Percentiles rank a stretch among this genome's conserved stretches.
Conservation (phyloP, 176 grass and related monocot genomes). For the Lolium multiflorum region DNA sequence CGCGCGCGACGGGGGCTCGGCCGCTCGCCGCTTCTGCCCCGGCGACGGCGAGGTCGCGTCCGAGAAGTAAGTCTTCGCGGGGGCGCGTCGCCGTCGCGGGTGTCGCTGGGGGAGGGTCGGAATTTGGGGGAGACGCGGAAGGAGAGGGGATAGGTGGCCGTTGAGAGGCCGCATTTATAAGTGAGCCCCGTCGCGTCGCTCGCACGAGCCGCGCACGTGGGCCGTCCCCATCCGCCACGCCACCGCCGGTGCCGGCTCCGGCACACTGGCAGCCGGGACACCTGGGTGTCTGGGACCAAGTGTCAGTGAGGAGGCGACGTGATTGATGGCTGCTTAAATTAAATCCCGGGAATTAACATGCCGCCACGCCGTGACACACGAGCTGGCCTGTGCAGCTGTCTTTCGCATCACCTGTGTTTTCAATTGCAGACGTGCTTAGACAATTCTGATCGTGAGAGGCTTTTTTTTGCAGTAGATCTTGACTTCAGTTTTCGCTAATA, state of each 20-base stretch:
- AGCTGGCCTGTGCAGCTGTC: background rate
- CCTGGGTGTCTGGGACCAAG: fast-evolving
- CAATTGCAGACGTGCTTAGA: background rate
- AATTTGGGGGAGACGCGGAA: slow-evolving; percentile 5
- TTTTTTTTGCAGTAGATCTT: no score
- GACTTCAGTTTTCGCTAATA: no score
- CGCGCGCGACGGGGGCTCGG: slow-evolving; percentile 9
- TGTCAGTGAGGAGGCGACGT: no score
- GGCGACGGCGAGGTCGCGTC: background rate
- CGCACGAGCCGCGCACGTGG: slow-evolving; percentile 39
- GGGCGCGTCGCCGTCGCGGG: slow-evolving; percentile 20
- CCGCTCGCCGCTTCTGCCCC: background rate
- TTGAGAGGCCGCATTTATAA: slow-evolving; percentile 47
- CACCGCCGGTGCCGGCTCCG: background rate
- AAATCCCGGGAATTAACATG: background rate
- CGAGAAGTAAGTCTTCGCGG: background rate
- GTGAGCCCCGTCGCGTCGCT: background rate
- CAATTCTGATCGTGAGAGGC: background rate
- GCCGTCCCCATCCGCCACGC: background rate
- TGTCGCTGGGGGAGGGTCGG: slow-evolving; percentile 18
- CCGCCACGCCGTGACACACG: background rate
- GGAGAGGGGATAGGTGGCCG: slow-evolving; percentile 25
- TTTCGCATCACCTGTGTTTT: background rate
- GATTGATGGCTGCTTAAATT: no score
- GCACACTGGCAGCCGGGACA: slow-evolving; percentile 17